A percentile compares a stretch with the other conserved stretches of the same genome.
Conservation (phyloP, 2,329 filamentous ascomycete species). For the Raffaelea deltoideospora region DNA sequence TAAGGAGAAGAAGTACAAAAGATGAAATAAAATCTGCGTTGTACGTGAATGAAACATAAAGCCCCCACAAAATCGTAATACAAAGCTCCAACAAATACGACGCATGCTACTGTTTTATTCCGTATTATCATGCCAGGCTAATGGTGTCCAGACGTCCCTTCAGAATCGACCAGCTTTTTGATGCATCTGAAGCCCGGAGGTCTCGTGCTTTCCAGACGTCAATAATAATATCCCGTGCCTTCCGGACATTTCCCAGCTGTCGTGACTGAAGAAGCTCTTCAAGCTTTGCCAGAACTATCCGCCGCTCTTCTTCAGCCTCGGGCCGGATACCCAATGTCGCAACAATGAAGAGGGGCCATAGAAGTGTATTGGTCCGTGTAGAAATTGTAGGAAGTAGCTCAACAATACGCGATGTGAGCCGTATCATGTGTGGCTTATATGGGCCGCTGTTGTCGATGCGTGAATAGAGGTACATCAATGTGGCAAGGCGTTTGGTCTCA, state of each 20-base stretch:
- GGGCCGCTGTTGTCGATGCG: slow-evolving; percentile 13
- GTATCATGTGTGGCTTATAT: slow-evolving; percentile 12
- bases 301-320: slow-evolving; percentile 14
- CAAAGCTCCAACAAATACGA: too few relatives aligned
- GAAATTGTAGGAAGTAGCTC: slow-evolving; percentile 11
- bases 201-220: slow-evolving; percentile 17
- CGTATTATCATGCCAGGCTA: slow-evolving; percentile 11
- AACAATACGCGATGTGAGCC: slow-evolving; percentile 9
- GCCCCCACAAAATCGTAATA: too few relatives aligned
- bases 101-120: too few relatives aligned
- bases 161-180: slow-evolving; percentile 5
- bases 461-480: slow-evolving; percentile 15
- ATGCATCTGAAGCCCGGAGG: slow-evolving; percentile 3
- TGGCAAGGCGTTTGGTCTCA: slow-evolving; percentile 14
- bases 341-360: slow-evolving; percentile 14
- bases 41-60: too few relatives aligned
- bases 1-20: too few relatives aligned
- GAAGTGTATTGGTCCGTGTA: slow-evolving; percentile 13
- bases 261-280: slow-evolving; percentile 14
- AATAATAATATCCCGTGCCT: slow-evolving; percentile 15
- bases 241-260: slow-evolving; percentile 16
- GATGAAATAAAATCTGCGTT: too few relatives aligned
- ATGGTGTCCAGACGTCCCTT: slow-evolving; percentile 9
- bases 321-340: slow-evolving; percentile 14
- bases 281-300: slow-evolving; percentile 11